These are phyloP conservation scores for Globisporangium paddicum DNA, from an alignment of 352 stramenopile genomes.

Conservation along the genomic window DNA sequence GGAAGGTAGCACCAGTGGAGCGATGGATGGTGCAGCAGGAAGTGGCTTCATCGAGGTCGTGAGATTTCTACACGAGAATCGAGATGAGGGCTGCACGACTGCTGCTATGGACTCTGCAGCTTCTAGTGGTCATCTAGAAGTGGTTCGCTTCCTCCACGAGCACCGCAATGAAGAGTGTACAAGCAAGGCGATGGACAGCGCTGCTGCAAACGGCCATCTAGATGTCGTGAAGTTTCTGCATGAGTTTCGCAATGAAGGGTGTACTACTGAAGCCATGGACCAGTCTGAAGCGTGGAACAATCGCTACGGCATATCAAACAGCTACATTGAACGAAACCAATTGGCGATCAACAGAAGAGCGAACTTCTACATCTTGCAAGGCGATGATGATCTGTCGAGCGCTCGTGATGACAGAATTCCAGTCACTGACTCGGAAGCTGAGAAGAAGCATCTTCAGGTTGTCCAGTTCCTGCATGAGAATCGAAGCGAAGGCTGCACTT, in stretches of 20 bases:
- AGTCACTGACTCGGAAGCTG: neutral
- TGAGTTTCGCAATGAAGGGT: neutral
- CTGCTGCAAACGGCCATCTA: neutral
- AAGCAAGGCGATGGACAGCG: neutral
- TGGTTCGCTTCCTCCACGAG: neutral
- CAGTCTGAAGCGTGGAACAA: neutral
- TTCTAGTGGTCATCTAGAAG: neutral
- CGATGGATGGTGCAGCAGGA: neutral
- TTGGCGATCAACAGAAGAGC: neutral
- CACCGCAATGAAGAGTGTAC: neutral
- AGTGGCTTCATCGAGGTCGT: neutral
- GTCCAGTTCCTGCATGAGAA: neutral
- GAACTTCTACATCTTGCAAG: neutral
- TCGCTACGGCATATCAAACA: neutral
- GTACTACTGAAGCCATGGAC: neutral
- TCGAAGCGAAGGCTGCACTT: neutral
- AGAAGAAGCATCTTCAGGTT: neutral
- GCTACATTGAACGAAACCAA: neutral
- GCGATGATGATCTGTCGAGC: neutral
- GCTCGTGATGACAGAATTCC: neutral
- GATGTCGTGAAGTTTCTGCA: neutral
- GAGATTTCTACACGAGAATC: neutral
- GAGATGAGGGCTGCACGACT: neutral
- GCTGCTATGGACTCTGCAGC: neutral
- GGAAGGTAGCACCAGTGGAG: neutral